Conservation (phyloP, 139 green algal species). For the Closterium sp. region DNA sequence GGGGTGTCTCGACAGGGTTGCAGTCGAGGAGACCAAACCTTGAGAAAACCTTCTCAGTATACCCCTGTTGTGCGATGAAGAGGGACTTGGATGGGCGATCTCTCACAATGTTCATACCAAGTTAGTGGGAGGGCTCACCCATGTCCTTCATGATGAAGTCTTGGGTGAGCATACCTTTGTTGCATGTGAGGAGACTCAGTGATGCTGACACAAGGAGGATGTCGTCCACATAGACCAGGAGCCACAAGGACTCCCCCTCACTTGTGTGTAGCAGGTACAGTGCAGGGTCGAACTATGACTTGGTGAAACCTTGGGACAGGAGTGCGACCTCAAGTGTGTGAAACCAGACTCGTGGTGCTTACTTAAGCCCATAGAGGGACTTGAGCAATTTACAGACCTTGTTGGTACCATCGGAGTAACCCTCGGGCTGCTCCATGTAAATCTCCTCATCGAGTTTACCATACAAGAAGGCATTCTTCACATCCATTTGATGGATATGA, state of each 20-base stretch:
- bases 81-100: background rate
- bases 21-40: background rate
- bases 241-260: too few relatives aligned
- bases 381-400: too few relatives aligned
- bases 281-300: too few relatives aligned
- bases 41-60: background rate
- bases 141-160: background rate
- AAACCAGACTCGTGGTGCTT: too few relatives aligned
- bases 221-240: background rate
- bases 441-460: conserved; percentile 32
- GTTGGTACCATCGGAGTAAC: too few relatives aligned
- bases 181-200: background rate
- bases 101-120: background rate
- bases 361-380: too few relatives aligned
- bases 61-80: background rate
- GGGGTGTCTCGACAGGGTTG: background rate
- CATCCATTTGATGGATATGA: conserved; percentile 29
- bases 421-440: conserved; percentile 3
- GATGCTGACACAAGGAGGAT: background rate
- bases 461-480: conserved; percentile 41
- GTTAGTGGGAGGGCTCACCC: background rate
- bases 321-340: too few relatives aligned
- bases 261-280: too few relatives aligned
- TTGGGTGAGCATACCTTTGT: background rate
- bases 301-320: too few relatives aligned